Conservation (phyloP, 768 basidiomycete genomes). For the Auricularia heimuer region DNA sequence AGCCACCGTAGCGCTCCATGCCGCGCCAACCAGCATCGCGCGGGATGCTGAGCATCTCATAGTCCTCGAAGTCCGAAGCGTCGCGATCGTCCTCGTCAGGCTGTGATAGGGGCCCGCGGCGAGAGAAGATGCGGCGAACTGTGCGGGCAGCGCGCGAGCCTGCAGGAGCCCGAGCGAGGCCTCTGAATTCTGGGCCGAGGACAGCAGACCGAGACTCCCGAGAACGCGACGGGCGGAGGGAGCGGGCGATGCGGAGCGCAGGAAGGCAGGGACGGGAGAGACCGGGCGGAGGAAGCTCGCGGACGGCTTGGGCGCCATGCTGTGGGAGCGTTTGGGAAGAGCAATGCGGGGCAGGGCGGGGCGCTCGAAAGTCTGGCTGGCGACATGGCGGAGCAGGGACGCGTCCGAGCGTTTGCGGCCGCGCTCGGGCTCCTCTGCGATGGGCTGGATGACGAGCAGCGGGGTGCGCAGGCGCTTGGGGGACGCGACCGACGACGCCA, state of each 20-base stretch:
- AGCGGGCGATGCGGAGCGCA: neutral
- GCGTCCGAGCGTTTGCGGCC: neutral
- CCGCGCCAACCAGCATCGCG: slow-evolving; percentile 2
- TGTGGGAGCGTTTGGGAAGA: neutral
- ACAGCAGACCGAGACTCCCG: neutral
- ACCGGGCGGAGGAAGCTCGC: neutral
- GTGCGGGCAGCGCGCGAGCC: neutral
- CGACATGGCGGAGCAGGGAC: neutral
- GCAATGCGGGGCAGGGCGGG: neutral
- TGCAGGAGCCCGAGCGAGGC: neutral
- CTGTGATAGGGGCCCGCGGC: neutral
- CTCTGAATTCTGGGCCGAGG: neutral
- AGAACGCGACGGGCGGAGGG: neutral
- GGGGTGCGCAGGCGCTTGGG: neutral
- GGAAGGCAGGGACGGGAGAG: neutral
- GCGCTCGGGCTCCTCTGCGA: neutral
- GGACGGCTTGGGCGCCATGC: neutral
- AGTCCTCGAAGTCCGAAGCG: neutral
- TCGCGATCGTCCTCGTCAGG: neutral
- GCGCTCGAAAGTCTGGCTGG: neutral
- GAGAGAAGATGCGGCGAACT: neutral
- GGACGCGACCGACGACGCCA: neutral
- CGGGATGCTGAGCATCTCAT: neutral
- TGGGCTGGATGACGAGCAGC: neutral
- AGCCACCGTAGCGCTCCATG: neutral